Conservation (phyloP, 2,329 filamentous ascomycete genomes). For the Lachnellula willkommii region DNA sequence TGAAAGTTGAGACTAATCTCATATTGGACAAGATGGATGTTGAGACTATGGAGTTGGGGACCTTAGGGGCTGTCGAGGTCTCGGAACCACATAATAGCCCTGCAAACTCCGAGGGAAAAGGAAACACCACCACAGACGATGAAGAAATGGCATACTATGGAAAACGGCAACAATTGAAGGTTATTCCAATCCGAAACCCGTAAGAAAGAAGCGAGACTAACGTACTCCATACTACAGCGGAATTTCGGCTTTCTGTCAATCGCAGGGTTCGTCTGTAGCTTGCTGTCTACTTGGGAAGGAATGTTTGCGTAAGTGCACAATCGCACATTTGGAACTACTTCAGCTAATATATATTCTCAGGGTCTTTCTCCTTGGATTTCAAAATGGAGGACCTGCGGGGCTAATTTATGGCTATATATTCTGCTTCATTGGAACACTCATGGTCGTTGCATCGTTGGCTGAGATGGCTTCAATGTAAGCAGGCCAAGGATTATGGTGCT, state of each 20-base stretch:
- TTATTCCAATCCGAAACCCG: background rate
- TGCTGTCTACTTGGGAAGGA: slow-evolving; percentile 20
- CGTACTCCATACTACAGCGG: slow-evolving; percentile 2
- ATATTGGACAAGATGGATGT: slow-evolving; percentile 1
- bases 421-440: slow-evolving; percentile 12
- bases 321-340: background rate
- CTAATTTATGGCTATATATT: slow-evolving; percentile 20
- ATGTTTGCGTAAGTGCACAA: slow-evolving; percentile 10
- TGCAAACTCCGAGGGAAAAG: slow-evolving; percentile 19
- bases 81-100: background rate
- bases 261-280: slow-evolving; percentile 15
- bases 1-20: background rate
- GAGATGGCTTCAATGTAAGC: slow-evolving; percentile 24
- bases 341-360: background rate
- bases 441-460: slow-evolving; percentile 15
- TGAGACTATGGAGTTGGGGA: slow-evolving; percentile 10
- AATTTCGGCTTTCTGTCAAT: slow-evolving; percentile 21
- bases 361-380: slow-evolving; percentile 17
- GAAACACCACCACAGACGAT: slow-evolving; percentile 19
- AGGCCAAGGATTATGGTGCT: background rate
- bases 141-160: slow-evolving; percentile 25
- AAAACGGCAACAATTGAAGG: slow-evolving; percentile 24
- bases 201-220: background rate
- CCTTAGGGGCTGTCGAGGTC: slow-evolving; percentile 1
- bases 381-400: slow-evolving; percentile 20